Conservation (phyloP, 352 stramenopile genomes). For the Plasmopara halstedii region DNA sequence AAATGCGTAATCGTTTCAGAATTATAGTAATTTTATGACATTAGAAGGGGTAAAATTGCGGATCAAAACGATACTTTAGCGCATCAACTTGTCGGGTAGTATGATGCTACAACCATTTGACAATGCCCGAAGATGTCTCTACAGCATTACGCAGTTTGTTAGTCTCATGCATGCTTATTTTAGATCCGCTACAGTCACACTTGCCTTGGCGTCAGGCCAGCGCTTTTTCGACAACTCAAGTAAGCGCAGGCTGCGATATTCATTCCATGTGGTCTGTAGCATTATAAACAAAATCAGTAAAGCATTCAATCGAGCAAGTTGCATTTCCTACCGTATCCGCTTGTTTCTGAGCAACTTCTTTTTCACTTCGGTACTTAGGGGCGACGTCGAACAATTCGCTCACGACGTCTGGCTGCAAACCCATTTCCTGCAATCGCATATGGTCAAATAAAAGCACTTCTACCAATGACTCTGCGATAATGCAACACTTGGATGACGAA, state of each 20-base stretch:
- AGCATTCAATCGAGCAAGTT: neutral
- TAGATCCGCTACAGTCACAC: neutral
- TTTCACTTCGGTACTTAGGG: slow-evolving; percentile 53
- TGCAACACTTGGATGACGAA: slow-evolving; percentile 44
- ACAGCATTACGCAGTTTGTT: neutral
- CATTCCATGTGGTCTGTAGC: slow-evolving; percentile 49
- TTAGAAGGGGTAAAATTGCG: no score
- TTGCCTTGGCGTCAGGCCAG: slow-evolving; percentile 58
- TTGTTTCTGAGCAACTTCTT: slow-evolving; percentile 39
- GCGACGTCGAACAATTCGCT: slow-evolving; percentile 40
- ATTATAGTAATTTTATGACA: no score
- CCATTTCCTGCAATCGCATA: slow-evolving; percentile 70
- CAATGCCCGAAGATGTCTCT: slow-evolving; percentile 56
- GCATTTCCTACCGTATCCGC: slow-evolving; percentile 18
- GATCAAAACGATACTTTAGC: no score
- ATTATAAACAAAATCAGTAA: neutral
- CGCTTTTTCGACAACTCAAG: slow-evolving; percentile 62
- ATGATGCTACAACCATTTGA: slow-evolving; percentile 79
- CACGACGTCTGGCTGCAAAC: slow-evolving; percentile 46
- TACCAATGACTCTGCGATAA: slow-evolving; percentile 60
- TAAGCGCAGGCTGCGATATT: slow-evolving; percentile 58
- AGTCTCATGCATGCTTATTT: neutral
- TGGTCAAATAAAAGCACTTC: slow-evolving; percentile 68
- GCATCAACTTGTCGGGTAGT: slow-evolving; percentile 16
- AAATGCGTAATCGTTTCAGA: no score